These are phyloP conservation scores for Cubamyces sp. DNA, from an alignment of 768 basidiomycete species.

Conservation along the genomic window DNA sequence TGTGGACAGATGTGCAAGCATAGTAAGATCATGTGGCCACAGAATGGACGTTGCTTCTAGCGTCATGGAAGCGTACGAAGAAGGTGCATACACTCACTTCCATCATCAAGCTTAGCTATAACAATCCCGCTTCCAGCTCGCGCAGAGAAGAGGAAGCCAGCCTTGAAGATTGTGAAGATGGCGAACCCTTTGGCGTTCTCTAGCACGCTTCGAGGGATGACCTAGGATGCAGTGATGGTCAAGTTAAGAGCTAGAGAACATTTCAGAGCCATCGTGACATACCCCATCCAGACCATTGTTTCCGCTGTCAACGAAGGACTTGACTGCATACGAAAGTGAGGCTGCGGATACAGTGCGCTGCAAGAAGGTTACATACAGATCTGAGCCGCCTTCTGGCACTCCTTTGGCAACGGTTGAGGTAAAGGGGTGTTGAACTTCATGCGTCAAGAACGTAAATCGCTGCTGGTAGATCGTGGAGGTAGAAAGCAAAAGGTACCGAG, in stretches of 20 bases:
- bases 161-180: slow-evolving; percentile 88
- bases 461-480: slow-evolving; percentile 2
- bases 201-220: slow-evolving; percentile 59
- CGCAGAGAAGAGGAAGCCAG: slow-evolving; percentile 68
- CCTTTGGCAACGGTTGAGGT: slow-evolving; percentile 71
- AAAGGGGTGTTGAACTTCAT: slow-evolving; percentile 58
- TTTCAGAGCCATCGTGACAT: slow-evolving; percentile 25
- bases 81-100: slow-evolving; percentile 56
- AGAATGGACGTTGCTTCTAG: background rate
- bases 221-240: slow-evolving; percentile 35
- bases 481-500: slow-evolving; percentile 3
- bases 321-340: slow-evolving; percentile 50
- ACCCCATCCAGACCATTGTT: slow-evolving; percentile 88
- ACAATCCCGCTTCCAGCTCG: slow-evolving; percentile 87
- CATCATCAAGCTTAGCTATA: slow-evolving; percentile 81
- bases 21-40: background rate
- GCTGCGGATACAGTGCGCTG: slow-evolving; percentile 8
- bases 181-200: slow-evolving; percentile 76
- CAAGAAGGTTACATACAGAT: slow-evolving; percentile 62
- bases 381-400: slow-evolving; percentile 85
- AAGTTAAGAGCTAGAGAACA: background rate
- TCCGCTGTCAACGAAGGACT: slow-evolving; percentile 78
- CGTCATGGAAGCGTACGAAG: background rate
- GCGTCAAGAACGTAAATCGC: slow-evolving; percentile 11
- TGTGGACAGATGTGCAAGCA: background rate